Percentiles rank a stretch among this genome's conserved stretches.
These are phyloP conservation scores for Craterostigma plantagineum DNA, from an alignment of 257 asterid genomes.

Conservation along the genomic window DNA sequence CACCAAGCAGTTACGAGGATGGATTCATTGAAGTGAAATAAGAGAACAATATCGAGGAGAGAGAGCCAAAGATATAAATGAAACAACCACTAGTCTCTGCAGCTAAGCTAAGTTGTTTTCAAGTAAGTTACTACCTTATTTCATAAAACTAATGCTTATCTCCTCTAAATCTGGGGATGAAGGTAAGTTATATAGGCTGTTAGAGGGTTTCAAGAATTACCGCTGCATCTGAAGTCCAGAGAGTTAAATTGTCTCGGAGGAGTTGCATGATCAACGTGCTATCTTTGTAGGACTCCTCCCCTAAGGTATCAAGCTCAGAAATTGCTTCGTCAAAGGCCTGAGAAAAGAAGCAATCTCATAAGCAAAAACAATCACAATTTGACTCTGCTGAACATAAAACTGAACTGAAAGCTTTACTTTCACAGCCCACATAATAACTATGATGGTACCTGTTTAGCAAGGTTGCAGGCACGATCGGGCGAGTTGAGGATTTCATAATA, in stretches of 20 bases:
- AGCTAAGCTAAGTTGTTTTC: no score
- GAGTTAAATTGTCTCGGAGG: slow-evolving; percentile 36
- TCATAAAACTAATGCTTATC: no score
- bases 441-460: slow-evolving; percentile 37
- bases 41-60: neutral
- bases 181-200: no score
- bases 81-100: no score
- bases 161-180: no score
- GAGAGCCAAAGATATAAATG: no score
- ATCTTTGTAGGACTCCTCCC: slow-evolving; percentile 48
- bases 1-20: no score
- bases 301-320: slow-evolving; percentile 34
- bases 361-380: no score
- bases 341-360: neutral
- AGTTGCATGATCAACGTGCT: slow-evolving; percentile 49
- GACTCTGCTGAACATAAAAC: no score
- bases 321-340: slow-evolving; percentile 44
- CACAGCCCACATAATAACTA: no score
- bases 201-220: slow-evolving; percentile 9
- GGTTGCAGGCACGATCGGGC: slow-evolving; percentile 51
- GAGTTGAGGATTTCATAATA: slow-evolving; percentile 44
- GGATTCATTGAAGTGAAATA: neutral
- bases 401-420: no score
- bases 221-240: slow-evolving; percentile 35
- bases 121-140: no score